Percentiles rank a stretch among this genome's conserved stretches.
Conservation (phyloP, 192 early-diverging fungal genomes). For the Dispira simplex region DNA sequence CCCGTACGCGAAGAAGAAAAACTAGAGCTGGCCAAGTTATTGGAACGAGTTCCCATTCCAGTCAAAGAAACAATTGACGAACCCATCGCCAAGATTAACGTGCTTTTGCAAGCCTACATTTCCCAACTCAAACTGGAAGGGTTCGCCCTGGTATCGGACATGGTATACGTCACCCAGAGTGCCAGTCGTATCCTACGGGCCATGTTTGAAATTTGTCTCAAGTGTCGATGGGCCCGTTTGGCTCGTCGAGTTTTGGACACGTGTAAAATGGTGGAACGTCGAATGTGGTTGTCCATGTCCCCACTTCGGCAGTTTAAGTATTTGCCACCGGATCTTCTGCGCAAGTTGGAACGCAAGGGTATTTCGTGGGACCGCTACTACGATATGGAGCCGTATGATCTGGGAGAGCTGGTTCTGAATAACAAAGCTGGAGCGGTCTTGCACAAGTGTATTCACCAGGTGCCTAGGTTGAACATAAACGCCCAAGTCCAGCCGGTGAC, state of each 20-base stretch:
- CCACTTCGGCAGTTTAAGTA: conserved; percentile 81
- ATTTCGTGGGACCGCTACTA: conserved; percentile 91
- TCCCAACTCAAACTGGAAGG: conserved; percentile 87
- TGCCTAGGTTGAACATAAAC: conserved; percentile 81
- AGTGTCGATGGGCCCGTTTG: conserved; percentile 87
- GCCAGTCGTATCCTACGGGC: conserved; percentile 88
- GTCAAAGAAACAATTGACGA: conserved; percentile 86
- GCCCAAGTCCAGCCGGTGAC: conserved; percentile 91
- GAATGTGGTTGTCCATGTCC: conserved; percentile 90
- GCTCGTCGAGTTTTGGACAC: conserved; percentile 76
- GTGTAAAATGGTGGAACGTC: conserved; percentile 93
- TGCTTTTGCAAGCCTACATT: conserved; percentile 87
- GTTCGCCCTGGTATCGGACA: conserved; percentile 92
- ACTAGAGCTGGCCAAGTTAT: conserved; percentile 70
- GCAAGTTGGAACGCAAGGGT: conserved; percentile 81
- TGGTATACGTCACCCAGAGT: conserved; percentile 96
- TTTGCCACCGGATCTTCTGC: conserved; percentile 66
- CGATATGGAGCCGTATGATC: conserved; percentile 80
- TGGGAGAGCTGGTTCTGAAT: conserved; percentile 78
- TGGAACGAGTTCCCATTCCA: conserved; percentile 89
- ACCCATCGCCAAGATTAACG: conserved; percentile 85
- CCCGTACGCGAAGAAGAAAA: conserved; percentile 93
- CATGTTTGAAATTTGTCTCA: conserved; percentile 91
- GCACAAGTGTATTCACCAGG: conserved; percentile 79
- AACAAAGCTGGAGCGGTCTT: conserved; percentile 83